Evolutionary conservation across 2,329 filamentous ascomycete species (phyloP), one percentile per base, ranked within the genome.

Genomic region (Calonectria pauciramosa): DNA sequence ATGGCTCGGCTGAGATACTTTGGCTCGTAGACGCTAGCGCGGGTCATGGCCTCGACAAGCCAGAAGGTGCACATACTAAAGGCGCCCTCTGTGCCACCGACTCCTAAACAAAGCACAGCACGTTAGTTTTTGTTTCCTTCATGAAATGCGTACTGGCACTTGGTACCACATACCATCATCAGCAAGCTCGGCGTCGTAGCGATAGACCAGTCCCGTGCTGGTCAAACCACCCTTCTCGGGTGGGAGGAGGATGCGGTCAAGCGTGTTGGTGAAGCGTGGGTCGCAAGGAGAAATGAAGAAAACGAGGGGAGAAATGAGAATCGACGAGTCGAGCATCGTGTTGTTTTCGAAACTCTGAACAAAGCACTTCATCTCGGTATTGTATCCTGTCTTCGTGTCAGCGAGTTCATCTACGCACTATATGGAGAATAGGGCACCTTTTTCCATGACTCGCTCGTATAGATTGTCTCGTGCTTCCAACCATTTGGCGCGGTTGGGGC

Each of bases 11-110:
- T 83, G 26, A 93, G 86, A 78, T 94, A 94, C 76, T 90, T 92
- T n/a, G 87, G 86, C 77, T 94, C 91, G 82, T 94, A 93, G 63
- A 88, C 86, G 78, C 90, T 86, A 77, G 93, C 93, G 38, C 94
- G 89, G 36, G 93, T 94, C 85, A 96, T 89, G 30, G 94, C 93
- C 84, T 96, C 94, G 16, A 96, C 93, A 0, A 95, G 90, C 94
- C 94, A 96, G 83, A 96, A 96, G 0, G 94, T 96, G 81, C 94
- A 95, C 93, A 96, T 95, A 80, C 90, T 92, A 82, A 96, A 96
- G 26, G 94, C 93, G 28, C 94, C 94, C 84, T 96, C 94, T 67
- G 90, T 88, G 23, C 94, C 94, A 47, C 93, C 93, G 11, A 96
- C 93, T 36, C 93, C 93, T 94, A 77, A 52, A 72, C n/a, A 32